Conservation (phyloP, 768 basidiomycete species). For the Leucocoprinus leucothites region DNA sequence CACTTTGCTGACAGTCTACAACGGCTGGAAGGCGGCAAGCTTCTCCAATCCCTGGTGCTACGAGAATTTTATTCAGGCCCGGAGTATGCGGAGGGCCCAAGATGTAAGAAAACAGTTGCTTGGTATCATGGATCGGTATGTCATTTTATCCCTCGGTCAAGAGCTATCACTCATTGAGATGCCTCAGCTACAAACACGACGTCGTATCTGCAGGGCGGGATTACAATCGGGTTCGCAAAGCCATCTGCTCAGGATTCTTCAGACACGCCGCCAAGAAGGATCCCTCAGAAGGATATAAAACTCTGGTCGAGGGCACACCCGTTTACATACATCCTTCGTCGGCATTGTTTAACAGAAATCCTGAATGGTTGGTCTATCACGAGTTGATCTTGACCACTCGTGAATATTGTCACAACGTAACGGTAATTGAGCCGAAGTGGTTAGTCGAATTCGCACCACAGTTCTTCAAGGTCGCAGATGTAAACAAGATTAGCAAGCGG, state of each 20-base stretch:
- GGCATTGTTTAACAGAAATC: constrained; percentile 93
- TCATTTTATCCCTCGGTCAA: constrained; percentile 10
- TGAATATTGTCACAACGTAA: constrained; percentile 91
- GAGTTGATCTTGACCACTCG: constrained; percentile 96
- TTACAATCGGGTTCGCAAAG: constrained; percentile 89
- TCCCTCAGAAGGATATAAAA: constrained; percentile 97
- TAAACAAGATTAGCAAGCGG: constrained; percentile 94
- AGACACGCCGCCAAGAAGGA: constrained; percentile 98
- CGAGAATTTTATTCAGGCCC: constrained; percentile 97
- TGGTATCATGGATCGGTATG: constrained; percentile 97
- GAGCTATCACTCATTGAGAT: not conserved
- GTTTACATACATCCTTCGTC: constrained; percentile 99
- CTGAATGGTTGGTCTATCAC: constrained; percentile 96
- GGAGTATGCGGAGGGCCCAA: constrained; percentile 95
- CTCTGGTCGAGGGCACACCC: constrained; percentile 95
- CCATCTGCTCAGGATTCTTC: constrained; percentile 98
- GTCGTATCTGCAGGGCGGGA: constrained; percentile 90
- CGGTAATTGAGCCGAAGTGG: constrained; percentile 97
- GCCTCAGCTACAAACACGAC: constrained; percentile 88
- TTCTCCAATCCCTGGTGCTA: constrained; percentile 99
- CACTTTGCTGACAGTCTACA: constrained; percentile 91
- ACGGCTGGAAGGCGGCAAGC: constrained; percentile 95
- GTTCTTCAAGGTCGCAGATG: constrained; percentile 98
- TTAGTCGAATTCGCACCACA: constrained; percentile 96
- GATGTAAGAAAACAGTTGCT: constrained; percentile 97